Base-by-base conservation (phyloP, 2,329 filamentous ascomycete species). In the Emydomyces testavorans region DNA sequence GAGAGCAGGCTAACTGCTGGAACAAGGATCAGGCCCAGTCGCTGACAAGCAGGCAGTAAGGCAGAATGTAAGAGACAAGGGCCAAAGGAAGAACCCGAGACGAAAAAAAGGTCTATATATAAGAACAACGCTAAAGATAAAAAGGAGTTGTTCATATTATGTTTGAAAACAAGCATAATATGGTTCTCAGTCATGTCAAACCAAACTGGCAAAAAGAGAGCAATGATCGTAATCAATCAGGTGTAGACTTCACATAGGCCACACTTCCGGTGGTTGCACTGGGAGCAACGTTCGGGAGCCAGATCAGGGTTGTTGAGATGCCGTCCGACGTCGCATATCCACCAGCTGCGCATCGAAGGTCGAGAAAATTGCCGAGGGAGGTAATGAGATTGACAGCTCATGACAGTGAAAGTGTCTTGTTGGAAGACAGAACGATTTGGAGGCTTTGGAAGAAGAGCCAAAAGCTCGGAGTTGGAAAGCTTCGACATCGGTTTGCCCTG, bases 301-400 rank as follows among this genome's bases (percentile, higher is more conserved):
- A 56, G 34, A 2, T 15, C 43, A 2, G 52, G 53, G 31, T 54
- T 58, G 50, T 56, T 54, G 41, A 52, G 31, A 41, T 54, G 49
- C 3, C 23, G 4, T 15, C 50, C 41, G 8, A 16, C 47, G 10
- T 49, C 39, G 18, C 53, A 54, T 15, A 26, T 24, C 54, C 54
- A 56, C 48, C 46, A 56, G 2, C 50, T 49, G 15, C 35, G 44
- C 44, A 46, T 46, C 2, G 34, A 39, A 2, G 34, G 44, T 32
- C 26, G 34, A 3, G 42, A 18, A 36, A 16, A 36, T 35, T 45
- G 31, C 13, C 21, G 42, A n/a, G 32, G 42, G n/a, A 23, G 11
- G 21, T 45, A 28, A 16, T 24, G 32, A 20, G 24, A 4, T 4
- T 31, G 24, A n/a, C 26, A 39, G 13, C 18, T 39, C 44, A 46